Evolutionary conservation across 352 stramenopile species (phyloP).

Genomic region (Pythium sukuiense): DNA sequence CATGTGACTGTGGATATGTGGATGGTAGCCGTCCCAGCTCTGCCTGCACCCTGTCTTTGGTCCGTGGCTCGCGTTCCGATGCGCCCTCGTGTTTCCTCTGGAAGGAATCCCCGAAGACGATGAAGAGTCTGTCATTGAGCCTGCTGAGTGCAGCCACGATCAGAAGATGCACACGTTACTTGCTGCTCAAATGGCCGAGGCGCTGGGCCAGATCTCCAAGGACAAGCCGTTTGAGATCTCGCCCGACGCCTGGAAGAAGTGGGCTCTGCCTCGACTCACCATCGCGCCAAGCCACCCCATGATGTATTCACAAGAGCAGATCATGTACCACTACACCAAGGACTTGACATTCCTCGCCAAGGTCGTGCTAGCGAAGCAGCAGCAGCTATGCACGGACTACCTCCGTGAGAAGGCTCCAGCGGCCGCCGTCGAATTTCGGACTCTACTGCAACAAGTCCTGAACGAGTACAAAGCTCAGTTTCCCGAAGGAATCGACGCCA

Average conservation of each 20-base stretch:
- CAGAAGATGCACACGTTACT: conserved; percentile 40
- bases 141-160: conserved; percentile 41
- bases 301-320: conserved; percentile 68
- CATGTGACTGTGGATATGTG: not conserved
- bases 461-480: conserved; percentile 35
- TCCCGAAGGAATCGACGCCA: conserved; percentile 39
- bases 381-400: conserved; percentile 45
- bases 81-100: conserved; percentile 51
- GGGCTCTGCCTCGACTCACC: conserved; percentile 57
- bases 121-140: conserved; percentile 23
- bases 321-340: conserved; percentile 77
- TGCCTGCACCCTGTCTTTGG: conserved; percentile 60
- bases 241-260: conserved; percentile 50
- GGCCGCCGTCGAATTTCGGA: conserved; percentile 44
- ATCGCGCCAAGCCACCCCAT: conserved; percentile 54
- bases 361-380: conserved; percentile 33
- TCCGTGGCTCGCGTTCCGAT: conserved; percentile 70
- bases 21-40: conserved; percentile 50
- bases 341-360: conserved; percentile 44
- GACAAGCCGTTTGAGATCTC: conserved; percentile 35
- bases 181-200: conserved; percentile 41
- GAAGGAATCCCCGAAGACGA: conserved; percentile 27
- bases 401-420: conserved; percentile 35
- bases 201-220: conserved; percentile 42
- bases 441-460: conserved; percentile 56